Evolutionary conservation across 495 filamentous ascomycete genomes (phyloP), one percentile per base, ranked within the genome.

Genomic region (Lophiostoma macrostomum): DNA sequence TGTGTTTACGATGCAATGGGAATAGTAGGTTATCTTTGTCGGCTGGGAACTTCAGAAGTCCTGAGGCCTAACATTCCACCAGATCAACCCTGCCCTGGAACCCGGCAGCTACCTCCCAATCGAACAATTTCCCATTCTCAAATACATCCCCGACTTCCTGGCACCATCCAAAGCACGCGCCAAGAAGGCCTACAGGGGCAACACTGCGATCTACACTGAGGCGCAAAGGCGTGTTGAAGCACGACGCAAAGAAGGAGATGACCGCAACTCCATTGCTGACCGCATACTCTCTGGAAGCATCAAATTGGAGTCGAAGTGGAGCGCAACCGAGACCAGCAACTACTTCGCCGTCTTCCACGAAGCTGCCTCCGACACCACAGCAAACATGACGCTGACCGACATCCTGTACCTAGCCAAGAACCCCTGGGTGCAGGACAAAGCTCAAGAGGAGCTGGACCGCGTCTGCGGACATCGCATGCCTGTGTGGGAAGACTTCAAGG

Each of bases 391-490:
- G 34, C 22, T 23, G 1, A 58, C 46, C 5, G 30, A 27, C 13
- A 31, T 52, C 6, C n/a, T 58, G 18, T 51, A 27, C 22, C 30
- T 58, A 11, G 46, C 46, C 14, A 50, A 42, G 16, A 18, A 57
- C 18, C 46, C 47, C 0, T 52, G 39, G 42, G 69, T 70, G 30
- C 63, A 67, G 41, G 59, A 55, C 36, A 63, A 59, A 12, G 53
- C 61, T 4, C 43, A 41, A 60, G 51, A 22, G 12, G 53, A 56
- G 29, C 35, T 49, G 10, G 69, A 73, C 37, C 6, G 39, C 3
- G 54, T 73, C 2, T 24, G 69, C 18, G 71, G 65, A 1, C 60
- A 68, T 12, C 40, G 69, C n/a, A 43, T 63, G 0, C 75, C 75
- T 0, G 47, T 25, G 1, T 74, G 64, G 66, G 44, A 44, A 2